These are phyloP conservation scores for Wallacemonas rigidus DNA, from an alignment of 208 protist genomes.

Conservation along the genomic window DNA sequence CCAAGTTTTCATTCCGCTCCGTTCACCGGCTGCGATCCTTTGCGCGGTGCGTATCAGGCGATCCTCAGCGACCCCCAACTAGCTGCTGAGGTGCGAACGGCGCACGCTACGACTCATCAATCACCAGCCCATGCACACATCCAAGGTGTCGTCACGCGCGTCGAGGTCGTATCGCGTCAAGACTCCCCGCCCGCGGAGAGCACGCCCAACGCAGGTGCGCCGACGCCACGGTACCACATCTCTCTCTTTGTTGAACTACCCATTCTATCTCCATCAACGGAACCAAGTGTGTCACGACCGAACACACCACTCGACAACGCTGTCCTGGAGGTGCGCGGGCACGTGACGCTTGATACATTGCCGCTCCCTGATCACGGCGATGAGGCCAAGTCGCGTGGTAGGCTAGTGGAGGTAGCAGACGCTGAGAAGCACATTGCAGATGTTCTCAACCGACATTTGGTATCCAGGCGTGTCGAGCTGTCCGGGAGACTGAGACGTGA, in stretches of 20 bases:
- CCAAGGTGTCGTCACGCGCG: background rate
- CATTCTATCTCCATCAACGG: background rate
- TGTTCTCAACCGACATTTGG: conserved; percentile 14
- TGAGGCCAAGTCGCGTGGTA: background rate
- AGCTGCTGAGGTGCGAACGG: background rate
- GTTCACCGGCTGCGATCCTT: conserved; percentile 12
- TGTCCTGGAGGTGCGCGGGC: background rate
- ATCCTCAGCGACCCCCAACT: background rate
- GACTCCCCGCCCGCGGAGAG: background rate
- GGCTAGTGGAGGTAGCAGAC: background rate
- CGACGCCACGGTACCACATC: background rate
- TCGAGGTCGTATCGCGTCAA: background rate
- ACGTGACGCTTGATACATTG: background rate
- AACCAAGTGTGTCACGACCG: background rate
- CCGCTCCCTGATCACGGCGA: background rate
- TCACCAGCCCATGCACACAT: background rate
- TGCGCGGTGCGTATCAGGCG: conserved; percentile 1
- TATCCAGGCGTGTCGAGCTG: conserved; percentile 38
- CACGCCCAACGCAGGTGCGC: background rate
- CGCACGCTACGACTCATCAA: background rate
- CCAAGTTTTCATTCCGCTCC: background rate
- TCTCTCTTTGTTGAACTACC: conserved; percentile 6
- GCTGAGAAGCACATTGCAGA: background rate
- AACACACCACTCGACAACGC: background rate
- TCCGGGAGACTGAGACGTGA: conserved; percentile 58